These are phyloP conservation scores for Ampelomyces quisqualis DNA, from an alignment of 2,329 filamentous ascomycete genomes.

Conservation along the genomic window DNA sequence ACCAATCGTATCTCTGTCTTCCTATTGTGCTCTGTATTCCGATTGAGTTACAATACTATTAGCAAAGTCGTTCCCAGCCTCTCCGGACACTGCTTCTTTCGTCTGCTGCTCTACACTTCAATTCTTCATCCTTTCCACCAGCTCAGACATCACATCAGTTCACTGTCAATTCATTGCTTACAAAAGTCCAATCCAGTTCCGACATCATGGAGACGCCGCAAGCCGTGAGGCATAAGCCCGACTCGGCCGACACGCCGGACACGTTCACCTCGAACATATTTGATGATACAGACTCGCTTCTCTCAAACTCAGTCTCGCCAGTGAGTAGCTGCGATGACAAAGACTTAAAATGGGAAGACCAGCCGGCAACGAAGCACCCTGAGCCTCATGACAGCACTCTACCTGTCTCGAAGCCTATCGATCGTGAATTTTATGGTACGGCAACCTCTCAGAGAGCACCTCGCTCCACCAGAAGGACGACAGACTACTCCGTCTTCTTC, in stretches of 20 bases:
- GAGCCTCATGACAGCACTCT: neutral
- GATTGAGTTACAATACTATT: constrained; percentile 1
- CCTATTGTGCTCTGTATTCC: neutral
- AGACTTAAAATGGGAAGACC: neutral
- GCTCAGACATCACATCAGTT: neutral
- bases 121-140: neutral
- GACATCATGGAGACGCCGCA: neutral
- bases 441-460: constrained; percentile 6
- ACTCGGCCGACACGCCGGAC: neutral
- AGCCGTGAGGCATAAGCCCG: neutral
- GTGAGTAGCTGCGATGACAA: no score
- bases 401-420: neutral
- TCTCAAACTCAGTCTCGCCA: neutral
- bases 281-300: neutral
- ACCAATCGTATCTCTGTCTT: neutral
- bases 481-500: neutral
- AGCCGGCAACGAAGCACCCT: neutral
- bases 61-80: neutral
- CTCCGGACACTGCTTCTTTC: neutral
- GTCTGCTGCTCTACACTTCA: neutral
- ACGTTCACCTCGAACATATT: neutral
- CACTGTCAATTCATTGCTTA: no score
- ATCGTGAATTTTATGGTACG: constrained; percentile 6
- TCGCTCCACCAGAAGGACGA: neutral
- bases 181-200: neutral